Conservation (phyloP, 805 yeast species). For the Kodamaea sagamina region DNA sequence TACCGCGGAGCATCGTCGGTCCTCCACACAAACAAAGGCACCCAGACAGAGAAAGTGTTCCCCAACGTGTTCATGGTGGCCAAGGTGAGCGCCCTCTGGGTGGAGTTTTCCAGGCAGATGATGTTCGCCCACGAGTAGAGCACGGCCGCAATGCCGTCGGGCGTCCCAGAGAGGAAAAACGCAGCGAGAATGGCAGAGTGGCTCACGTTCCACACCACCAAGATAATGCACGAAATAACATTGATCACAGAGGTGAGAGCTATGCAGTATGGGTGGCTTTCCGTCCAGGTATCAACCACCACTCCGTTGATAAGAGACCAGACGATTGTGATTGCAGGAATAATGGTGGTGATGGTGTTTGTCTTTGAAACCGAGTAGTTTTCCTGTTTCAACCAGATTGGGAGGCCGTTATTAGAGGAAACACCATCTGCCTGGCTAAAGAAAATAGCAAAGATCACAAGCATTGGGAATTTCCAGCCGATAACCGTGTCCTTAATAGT, state of each 20-base stretch:
- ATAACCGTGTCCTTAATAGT: conserved; percentile 40
- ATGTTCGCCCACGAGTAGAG: conserved; percentile 28
- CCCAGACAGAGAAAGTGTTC: conserved; percentile 27
- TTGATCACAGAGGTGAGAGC: conserved; percentile 20
- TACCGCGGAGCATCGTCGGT: conserved; percentile 27
- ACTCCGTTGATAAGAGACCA: conserved; percentile 29
- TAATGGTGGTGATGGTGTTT: conserved; percentile 54
- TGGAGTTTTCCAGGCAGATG: conserved; percentile 24
- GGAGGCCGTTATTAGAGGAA: conserved; percentile 28
- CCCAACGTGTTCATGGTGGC: conserved; percentile 27
- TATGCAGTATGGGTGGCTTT: conserved; percentile 26
- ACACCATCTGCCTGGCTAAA: conserved; percentile 35
- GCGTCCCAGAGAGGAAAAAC: conserved; percentile 25
- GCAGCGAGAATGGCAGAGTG: conserved; percentile 27
- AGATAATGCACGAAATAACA: conserved; percentile 21
- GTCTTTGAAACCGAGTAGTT: conserved; percentile 45
- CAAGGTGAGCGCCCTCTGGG: conserved; percentile 24
- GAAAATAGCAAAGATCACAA: conserved; percentile 30
- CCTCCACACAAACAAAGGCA: conserved; percentile 25
- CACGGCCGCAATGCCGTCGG: conserved; percentile 29
- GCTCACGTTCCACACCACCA: conserved; percentile 27
- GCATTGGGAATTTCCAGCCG: conserved; percentile 19
- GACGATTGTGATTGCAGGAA: conserved; percentile 50
- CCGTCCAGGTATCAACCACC: conserved; percentile 26
- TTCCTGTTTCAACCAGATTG: conserved; percentile 17